Evolutionary conservation across 306 rosid genomes (phyloP), one percentile per base, ranked within the genome.

Genomic region (Aeschynomene evenia): DNA sequence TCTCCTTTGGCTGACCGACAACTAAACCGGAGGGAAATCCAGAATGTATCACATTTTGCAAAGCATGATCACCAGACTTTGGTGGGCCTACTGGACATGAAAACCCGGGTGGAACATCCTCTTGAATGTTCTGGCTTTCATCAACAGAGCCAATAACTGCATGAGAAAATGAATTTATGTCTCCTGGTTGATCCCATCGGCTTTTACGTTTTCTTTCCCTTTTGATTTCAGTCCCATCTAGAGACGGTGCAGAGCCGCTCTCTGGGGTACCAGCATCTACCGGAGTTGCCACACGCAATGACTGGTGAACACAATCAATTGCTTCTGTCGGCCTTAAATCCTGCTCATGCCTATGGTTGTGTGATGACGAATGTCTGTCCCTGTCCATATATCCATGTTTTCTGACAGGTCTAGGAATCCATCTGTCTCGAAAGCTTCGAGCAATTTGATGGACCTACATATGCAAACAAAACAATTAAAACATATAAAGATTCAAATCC

Each of bases 171-270:
- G 69, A 71, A 68, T 33, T 76, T 55, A 82, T 63, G 62, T 83
- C 93, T 7, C 93, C 92, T 40, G 96, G 97, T 64, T 91, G 96
- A 85, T 95, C 99, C 99, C 99, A 95, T 73, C 99, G 87, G 77
- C 97, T 95, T 72, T 91, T 95, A 8, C 96, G 96, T 34, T 78
- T 75, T 71, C 60, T 91, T 40, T 79, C 74, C 64, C 69, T 87
- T 21, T 69, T 72, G 48, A 53, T 67, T 59, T 70, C 79, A 74
- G 53, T 58, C 29, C 73, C 87, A 80, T 80, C 80, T 26, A 43
- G 54, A 74, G 81, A 48, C 36, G 56, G 42, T 18, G 77, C 77
- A 68, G 91, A 79, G 79, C 74, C 60, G 64, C 83, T 79, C 39
- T 81, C 96, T 70, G 65, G 91, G 78, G 72, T 11, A 66, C 79